Conservation (phyloP, 495 filamentous ascomycete species). For the Aspergillus diversus region DNA sequence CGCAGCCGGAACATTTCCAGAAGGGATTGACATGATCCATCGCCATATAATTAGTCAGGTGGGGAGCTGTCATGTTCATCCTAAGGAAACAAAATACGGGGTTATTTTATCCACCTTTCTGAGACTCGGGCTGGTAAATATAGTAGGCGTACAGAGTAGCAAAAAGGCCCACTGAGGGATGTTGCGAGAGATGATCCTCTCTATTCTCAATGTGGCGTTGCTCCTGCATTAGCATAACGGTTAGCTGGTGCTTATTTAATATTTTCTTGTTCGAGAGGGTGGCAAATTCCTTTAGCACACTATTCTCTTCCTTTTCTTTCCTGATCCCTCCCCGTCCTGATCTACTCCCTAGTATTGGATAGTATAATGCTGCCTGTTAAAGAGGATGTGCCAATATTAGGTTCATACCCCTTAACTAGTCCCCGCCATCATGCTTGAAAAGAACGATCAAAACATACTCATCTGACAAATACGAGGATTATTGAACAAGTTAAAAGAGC, state of each 20-base stretch:
- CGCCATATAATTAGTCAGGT: slow-evolving; percentile 7
- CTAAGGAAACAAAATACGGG: not conserved
- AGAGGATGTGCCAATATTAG: too few species aligned
- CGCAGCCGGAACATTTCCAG: slow-evolving; percentile 19
- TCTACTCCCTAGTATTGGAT: too few species aligned
- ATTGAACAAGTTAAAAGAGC: not conserved
- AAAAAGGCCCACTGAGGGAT: not conserved
- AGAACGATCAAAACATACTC: not conserved
- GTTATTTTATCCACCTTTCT: not conserved
- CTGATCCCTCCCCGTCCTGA: not conserved
- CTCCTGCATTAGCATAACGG: slow-evolving; percentile 21
- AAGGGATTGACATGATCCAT: slow-evolving; percentile 24
- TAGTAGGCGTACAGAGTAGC: not conserved
- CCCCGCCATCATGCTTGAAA: not conserved
- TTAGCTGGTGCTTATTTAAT: slow-evolving; percentile 6
- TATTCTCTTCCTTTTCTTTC: not conserved
- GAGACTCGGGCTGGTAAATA: not conserved
- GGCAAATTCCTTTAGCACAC: not conserved
- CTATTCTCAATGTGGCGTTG: slow-evolving; percentile 20
- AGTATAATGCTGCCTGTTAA: too few species aligned
- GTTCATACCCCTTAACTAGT: too few species aligned
- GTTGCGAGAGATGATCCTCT: not conserved
- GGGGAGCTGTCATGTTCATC: slow-evolving; percentile 15
- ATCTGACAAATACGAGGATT: not conserved
- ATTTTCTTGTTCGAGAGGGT: not conserved